Conservation (phyloP, 495 filamentous ascomycete species). For the Tuber aestivum region DNA sequence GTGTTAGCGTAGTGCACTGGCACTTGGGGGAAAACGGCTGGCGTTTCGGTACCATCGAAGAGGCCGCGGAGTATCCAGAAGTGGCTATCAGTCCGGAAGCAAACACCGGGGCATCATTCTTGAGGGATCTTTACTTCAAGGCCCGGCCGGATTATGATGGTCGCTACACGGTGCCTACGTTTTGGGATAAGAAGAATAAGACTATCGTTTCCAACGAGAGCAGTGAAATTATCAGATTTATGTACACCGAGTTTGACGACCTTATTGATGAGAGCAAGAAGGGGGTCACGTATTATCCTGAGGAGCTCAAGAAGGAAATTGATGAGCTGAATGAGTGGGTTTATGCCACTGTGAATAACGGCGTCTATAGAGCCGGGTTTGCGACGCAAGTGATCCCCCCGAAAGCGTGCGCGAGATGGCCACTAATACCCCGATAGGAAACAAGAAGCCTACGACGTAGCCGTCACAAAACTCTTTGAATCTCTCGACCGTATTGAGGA, state of each 20-base stretch:
- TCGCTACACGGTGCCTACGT: slow-evolving; percentile 70
- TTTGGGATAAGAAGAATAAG: slow-evolving; percentile 68
- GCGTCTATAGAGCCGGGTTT: slow-evolving; percentile 62
- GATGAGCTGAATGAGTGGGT: slow-evolving; percentile 75
- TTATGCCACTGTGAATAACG: slow-evolving; percentile 80
- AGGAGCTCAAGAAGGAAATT: slow-evolving; percentile 56
- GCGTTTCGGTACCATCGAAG: slow-evolving; percentile 65
- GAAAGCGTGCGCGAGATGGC: not conserved
- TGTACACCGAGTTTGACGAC: slow-evolving; percentile 66
- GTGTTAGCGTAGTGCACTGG: slow-evolving; percentile 63
- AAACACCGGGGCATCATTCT: slow-evolving; percentile 56
- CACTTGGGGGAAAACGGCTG: slow-evolving; percentile 65
- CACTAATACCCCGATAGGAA: slow-evolving; percentile 41
- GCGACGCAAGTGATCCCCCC: slow-evolving; percentile 35
- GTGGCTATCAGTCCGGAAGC: slow-evolving; percentile 58
- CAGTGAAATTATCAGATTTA: slow-evolving; percentile 70
- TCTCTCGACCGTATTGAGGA: slow-evolving; percentile 66
- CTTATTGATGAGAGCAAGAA: slow-evolving; percentile 57
- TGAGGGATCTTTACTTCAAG: slow-evolving; percentile 67
- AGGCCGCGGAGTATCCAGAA: slow-evolving; percentile 49
- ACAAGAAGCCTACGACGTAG: slow-evolving; percentile 70
- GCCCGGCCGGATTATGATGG: slow-evolving; percentile 64
- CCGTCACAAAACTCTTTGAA: slow-evolving; percentile 61
- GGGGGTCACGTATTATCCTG: slow-evolving; percentile 60
- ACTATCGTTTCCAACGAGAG: slow-evolving; percentile 82